These are phyloP conservation scores for Trichoderma cornu-damae DNA, from an alignment of 2,329 filamentous ascomycete species.

Conservation along the genomic window DNA sequence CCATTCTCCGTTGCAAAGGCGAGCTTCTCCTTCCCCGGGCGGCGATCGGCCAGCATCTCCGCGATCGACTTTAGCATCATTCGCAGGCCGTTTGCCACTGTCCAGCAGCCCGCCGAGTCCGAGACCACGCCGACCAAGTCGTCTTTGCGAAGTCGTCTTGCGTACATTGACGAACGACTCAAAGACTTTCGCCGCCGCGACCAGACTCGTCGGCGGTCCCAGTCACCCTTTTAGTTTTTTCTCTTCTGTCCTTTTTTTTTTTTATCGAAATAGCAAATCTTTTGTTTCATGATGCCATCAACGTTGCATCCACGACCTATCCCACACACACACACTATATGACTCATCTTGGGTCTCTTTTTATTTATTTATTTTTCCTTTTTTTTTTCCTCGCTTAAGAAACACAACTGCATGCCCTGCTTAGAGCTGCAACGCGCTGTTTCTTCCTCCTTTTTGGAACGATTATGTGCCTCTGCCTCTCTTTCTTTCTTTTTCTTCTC, in stretches of 20 bases:
- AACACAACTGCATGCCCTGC: background rate
- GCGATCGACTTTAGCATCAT: conserved; percentile 42
- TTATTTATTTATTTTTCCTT: no score
- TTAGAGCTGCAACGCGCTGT: background rate
- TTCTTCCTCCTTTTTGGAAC: background rate
- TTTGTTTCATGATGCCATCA: background rate
- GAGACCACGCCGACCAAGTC: conserved; percentile 32
- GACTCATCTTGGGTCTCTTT: background rate
- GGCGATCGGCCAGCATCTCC: conserved; percentile 45
- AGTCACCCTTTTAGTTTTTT: conserved; percentile 35
- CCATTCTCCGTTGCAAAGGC: conserved; percentile 49
- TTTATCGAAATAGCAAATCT: background rate
- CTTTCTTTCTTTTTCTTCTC: background rate
- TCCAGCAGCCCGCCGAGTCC: conserved; percentile 43
- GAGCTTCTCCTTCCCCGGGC: conserved; percentile 58
- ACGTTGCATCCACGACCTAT: background rate
- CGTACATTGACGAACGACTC: conserved; percentile 55
- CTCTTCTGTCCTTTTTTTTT: conserved; percentile 23
- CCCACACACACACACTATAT: background rate
- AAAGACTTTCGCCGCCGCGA: conserved; percentile 48
- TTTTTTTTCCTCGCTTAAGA: background rate
- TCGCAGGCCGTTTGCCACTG: conserved; percentile 52
- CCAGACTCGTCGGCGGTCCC: conserved; percentile 40
- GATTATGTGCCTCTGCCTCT: background rate
- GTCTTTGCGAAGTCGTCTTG: conserved; percentile 47